phyloP scores from a whole-genome alignment of 1,284 basidiomycete species.

The Hortiboletus rubellus region DNA sequence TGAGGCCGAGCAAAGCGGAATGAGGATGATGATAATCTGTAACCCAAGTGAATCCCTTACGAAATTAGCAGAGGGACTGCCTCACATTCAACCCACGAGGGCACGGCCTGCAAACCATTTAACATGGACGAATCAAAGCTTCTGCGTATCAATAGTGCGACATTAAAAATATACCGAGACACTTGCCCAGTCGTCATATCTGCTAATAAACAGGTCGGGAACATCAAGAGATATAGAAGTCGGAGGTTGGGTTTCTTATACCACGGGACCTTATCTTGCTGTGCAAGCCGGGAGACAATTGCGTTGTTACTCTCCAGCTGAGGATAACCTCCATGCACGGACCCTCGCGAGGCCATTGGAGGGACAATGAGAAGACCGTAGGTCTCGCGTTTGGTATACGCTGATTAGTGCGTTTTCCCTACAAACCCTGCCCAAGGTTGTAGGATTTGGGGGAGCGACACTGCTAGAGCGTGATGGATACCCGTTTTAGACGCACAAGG shows the following conservation, averaged over 20 bases:
- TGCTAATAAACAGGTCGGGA: slow-evolving; percentile 59
- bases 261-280: slow-evolving; percentile 52
- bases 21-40: slow-evolving; percentile 19
- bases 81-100: slow-evolving; percentile 24
- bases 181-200: slow-evolving; percentile 61
- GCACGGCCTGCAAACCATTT: slow-evolving; percentile 21
- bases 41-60: background rate
- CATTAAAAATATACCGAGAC: slow-evolving; percentile 2
- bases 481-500: too few relatives aligned
- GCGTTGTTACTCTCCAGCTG: slow-evolving; percentile 28
- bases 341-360: background rate
- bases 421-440: background rate
- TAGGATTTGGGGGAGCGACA: too few relatives aligned
- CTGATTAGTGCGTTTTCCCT: too few relatives aligned
- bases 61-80: background rate
- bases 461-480: too few relatives aligned
- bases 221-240: slow-evolving; percentile 45
- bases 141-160: background rate
- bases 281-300: slow-evolving; percentile 45
- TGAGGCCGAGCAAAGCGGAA: slow-evolving; percentile 16
- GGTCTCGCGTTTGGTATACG: background rate
- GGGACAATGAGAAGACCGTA: background rate
- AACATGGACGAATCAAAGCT: slow-evolving; percentile 16
- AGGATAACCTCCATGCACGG: background rate
- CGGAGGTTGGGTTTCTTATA: slow-evolving; percentile 44